Percentiles rank a stretch among this genome's conserved stretches.
These are phyloP conservation scores for Centella asiatica DNA, from an alignment of 129 eudicot species.

Conservation along the genomic window DNA sequence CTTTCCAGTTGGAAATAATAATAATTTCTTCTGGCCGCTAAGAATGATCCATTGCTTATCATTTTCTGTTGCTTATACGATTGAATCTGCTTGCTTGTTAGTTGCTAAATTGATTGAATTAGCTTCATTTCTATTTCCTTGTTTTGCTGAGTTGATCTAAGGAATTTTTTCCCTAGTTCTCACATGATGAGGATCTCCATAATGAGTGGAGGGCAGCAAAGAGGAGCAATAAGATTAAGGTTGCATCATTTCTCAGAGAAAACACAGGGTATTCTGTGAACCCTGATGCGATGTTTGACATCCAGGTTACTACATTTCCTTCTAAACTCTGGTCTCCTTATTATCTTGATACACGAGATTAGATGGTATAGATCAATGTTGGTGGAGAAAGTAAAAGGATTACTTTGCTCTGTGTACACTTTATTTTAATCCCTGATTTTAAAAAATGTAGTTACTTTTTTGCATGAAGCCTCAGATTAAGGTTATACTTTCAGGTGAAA, in stretches of 20 bases:
- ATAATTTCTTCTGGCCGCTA: constrained; percentile 5
- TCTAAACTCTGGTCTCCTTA: not conserved
- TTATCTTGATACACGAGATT: not conserved
- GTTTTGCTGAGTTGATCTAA: too few relatives aligned
- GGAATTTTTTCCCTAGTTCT: constrained; percentile 46
- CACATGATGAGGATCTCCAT: constrained; percentile 80
- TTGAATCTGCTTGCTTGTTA: too few relatives aligned
- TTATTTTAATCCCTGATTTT: too few relatives aligned
- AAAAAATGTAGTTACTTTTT: too few relatives aligned
- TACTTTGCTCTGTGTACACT: constrained; percentile 1
- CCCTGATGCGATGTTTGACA: constrained; percentile 95
- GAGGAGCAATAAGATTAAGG: constrained; percentile 70
- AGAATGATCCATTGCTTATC: not conserved
- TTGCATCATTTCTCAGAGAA: constrained; percentile 58
- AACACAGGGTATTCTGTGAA: constrained; percentile 84
- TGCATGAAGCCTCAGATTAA: too few relatives aligned
- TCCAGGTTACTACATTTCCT: constrained; percentile 53
- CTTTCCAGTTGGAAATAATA: not conserved
- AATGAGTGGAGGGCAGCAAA: constrained; percentile 81
- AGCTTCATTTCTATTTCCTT: not conserved
- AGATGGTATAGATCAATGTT: not conserved
- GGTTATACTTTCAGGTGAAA: constrained; percentile 46
- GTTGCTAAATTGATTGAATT: not conserved
- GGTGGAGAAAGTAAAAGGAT: not conserved
- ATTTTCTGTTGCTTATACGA: not conserved